These are phyloP conservation scores for Globisporangium splendens DNA, from an alignment of 352 stramenopile species.

Conservation along the genomic window DNA sequence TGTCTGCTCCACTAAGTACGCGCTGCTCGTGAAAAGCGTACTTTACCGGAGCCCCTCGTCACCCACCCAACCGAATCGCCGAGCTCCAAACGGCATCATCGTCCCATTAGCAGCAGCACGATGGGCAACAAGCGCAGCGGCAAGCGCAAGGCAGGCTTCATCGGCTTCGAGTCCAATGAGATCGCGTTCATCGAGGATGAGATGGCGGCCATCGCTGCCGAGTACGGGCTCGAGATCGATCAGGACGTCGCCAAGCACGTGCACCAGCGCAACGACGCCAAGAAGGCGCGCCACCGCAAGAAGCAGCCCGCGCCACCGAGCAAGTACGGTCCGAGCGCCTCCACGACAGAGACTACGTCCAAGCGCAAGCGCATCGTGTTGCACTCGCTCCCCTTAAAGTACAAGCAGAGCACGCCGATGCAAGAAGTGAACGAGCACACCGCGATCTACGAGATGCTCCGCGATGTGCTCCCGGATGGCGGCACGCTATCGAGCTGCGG, in stretches of 20 bases:
- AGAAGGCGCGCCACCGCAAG: conserved; percentile 47
- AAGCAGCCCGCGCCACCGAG: conserved; percentile 20
- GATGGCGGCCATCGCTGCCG: conserved; percentile 70
- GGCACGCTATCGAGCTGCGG: conserved; percentile 46
- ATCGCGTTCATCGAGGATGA: conserved; percentile 87
- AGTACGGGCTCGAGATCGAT: conserved; percentile 77
- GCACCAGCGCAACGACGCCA: conserved; percentile 38
- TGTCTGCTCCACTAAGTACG: background rate
- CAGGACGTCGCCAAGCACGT: conserved; percentile 61
- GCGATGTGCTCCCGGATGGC: conserved; percentile 51
- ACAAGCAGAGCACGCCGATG: conserved; percentile 15
- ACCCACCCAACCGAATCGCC: background rate
- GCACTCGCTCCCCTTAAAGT: conserved; percentile 12
- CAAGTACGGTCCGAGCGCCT: conserved; percentile 4
- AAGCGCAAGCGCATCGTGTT: conserved; percentile 14
- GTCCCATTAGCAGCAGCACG: background rate
- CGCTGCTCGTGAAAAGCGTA: background rate
- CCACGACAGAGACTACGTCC: background rate
- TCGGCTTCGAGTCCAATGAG: conserved; percentile 69
- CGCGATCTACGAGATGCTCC: conserved; percentile 34
- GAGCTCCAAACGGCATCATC: background rate
- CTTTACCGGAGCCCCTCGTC: background rate
- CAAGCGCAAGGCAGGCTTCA: conserved; percentile 72
- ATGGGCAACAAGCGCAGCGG: conserved; percentile 16
- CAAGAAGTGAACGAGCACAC: conserved; percentile 31